phyloP scores from a whole-genome alignment of 1,284 basidiomycete species.

The Microbotryum lychnidis-dioicae region DNA sequence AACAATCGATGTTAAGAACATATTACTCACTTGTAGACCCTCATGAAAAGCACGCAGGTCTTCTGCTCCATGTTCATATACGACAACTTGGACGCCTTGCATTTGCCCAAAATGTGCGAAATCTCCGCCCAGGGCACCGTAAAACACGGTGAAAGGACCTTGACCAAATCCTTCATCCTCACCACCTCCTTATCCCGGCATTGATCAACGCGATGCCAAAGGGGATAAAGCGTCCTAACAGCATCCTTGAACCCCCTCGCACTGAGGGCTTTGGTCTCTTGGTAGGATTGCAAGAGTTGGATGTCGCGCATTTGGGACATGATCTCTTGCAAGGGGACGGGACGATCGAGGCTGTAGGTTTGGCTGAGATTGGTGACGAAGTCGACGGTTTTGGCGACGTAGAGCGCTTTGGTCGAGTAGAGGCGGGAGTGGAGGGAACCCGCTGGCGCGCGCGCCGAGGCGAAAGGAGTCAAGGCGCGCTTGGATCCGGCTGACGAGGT shows the following conservation, averaged over 20 bases:
- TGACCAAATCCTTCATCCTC: conserved; percentile 12
- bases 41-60: conserved; percentile 14
- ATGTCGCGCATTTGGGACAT: conserved; percentile 22
- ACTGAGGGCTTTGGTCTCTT: conserved; percentile 3
- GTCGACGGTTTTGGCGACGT: too few species aligned
- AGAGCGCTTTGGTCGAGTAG: too few species aligned
- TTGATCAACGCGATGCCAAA: conserved; percentile 16
- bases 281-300: conserved; percentile 13
- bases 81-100: conserved; percentile 5
- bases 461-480: too few species aligned
- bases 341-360: too few species aligned
- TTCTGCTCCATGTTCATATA: conserved; percentile 7
- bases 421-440: too few species aligned
- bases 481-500: too few species aligned
- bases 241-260: conserved; percentile 27
- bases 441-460: too few species aligned
- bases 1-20: too few species aligned
- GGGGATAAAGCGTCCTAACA: conserved; percentile 16
- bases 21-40: conserved; percentile 19
- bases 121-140: conserved; percentile 23
- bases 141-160: conserved; percentile 8
- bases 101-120: conserved; percentile 9
- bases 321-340: conserved; percentile 5
- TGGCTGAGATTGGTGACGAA: too few species aligned
- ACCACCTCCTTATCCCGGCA: background rate